Evolutionary conservation across 2,329 filamentous ascomycete species (phyloP), one percentile per base, ranked within the genome.

Genomic region (Escovopsis weberi): DNA sequence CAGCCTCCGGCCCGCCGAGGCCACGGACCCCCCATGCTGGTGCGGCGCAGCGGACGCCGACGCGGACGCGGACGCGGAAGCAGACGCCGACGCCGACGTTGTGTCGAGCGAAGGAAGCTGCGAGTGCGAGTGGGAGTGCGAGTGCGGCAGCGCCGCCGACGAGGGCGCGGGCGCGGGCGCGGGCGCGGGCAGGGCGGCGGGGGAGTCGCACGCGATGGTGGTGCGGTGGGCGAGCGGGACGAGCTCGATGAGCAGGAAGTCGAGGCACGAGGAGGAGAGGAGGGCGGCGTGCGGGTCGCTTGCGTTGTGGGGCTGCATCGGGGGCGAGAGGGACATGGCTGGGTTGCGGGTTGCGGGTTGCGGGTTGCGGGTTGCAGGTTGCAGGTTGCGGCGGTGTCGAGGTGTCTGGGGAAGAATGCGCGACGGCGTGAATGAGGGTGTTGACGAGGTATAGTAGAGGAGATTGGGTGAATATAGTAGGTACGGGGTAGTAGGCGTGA

Each of bases 191-290:
- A 42, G 41, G 51, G 41, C 36, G 46, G 71, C 61, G 41, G 63
- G 58, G 28, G 64, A 65, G 45, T 78, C 75, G 4, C 86, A 70
- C 55, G 91, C 81, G 55, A 80, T 75, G 19, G 85, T 80, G 48
- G 96, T 73, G 50, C 91, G 80, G 62, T 93, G 86, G 5, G 89
- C 85, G 69, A 96, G 82, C 34, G 91, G 91, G 12, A 98, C 91
- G 43, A 98, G 77, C 67, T 98, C 91, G 59, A 96, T 96, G 53
- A 98, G 76, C 44, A 98, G 76, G 53, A 98, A 82, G 63, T 98
- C 91, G 54, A 98, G 78, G 59, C 84, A 87, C 39, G 89, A 91
- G 44, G 82, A 78, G 65, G 76, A 82, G 53, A 95, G 72, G 65
- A 88, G 84, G 47, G 78, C 77, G 45, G 83, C 82, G 46, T 71